Evolutionary conservation across 139 green algal genomes (phyloP).

Genomic region (Picochlorum sp.): DNA sequence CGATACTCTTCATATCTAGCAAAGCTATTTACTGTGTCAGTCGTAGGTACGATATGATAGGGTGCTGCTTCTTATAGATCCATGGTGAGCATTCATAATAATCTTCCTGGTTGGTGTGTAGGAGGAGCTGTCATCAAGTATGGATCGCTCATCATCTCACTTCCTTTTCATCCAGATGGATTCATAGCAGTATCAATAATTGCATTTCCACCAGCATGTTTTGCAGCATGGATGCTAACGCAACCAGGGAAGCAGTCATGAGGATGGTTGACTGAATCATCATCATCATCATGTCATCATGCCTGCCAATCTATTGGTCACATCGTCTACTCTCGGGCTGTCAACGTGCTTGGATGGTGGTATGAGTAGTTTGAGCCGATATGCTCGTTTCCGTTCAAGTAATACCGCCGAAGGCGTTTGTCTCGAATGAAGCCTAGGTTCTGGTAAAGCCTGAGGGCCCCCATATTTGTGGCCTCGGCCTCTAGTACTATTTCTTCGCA

Average conservation of each 20-base stretch:
- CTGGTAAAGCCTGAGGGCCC: constrained; percentile 86
- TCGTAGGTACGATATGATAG: constrained; percentile 9
- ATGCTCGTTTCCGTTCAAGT: constrained; percentile 92
- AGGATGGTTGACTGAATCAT: too few relatives aligned
- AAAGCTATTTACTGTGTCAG: constrained; percentile 25
- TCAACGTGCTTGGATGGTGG: constrained; percentile 21
- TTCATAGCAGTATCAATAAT: constrained; percentile 34
- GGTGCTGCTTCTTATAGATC: neutral
- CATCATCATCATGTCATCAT: neutral
- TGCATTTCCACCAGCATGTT: constrained; percentile 25
- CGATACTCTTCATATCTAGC: constrained; percentile 24
- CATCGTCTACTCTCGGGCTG: neutral
- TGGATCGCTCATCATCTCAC: constrained; percentile 35
- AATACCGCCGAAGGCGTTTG: constrained; percentile 93
- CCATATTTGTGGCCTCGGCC: constrained; percentile 89
- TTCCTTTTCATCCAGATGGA: constrained; percentile 41
- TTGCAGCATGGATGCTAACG: constrained; percentile 17
- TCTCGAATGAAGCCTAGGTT: constrained; percentile 95
- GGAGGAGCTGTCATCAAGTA: constrained; percentile 54
- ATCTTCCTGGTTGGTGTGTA: constrained; percentile 1
- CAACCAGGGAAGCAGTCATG: neutral
- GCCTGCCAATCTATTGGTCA: too few relatives aligned
- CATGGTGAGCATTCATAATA: neutral
- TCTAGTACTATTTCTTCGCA: constrained; percentile 88
- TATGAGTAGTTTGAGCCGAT: constrained; percentile 90